phyloP scores from a whole-genome alignment of 192 early-diverging fungal species.

The Umbelopsis vinacea region DNA sequence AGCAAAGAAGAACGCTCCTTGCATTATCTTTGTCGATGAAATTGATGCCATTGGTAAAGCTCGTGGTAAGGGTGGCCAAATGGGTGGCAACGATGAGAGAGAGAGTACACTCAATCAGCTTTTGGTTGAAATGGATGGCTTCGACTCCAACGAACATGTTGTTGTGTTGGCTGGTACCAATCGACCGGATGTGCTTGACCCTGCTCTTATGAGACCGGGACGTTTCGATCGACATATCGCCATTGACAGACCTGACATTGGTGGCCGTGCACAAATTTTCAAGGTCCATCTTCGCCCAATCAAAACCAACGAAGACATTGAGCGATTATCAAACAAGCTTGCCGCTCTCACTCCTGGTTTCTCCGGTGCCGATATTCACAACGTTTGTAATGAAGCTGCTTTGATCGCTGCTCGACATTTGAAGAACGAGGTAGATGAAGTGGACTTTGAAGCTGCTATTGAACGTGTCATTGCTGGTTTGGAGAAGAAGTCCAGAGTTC shows the following conservation, averaged over 20 bases:
- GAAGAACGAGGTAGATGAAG: conserved; percentile 72
- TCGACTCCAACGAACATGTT: conserved; percentile 82
- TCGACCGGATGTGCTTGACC: conserved; percentile 92
- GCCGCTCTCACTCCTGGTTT: conserved; percentile 96
- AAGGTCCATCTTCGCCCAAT: conserved; percentile 92
- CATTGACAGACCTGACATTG: conserved; percentile 95
- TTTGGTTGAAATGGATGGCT: conserved; percentile 95
- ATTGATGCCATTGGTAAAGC: conserved; percentile 99
- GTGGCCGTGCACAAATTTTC: conserved; percentile 91
- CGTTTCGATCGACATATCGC: conserved; percentile 96
- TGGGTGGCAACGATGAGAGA: conserved; percentile 87
- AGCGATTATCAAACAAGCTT: conserved; percentile 79
- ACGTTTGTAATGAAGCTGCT: conserved; percentile 98
- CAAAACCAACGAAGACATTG: conserved; percentile 82
- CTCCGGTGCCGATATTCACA: conserved; percentile 95
- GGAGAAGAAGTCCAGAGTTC: conserved; percentile 94
- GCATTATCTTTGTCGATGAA: conserved; percentile 99
- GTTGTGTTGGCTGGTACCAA: conserved; percentile 98
- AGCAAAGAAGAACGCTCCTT: conserved; percentile 95
- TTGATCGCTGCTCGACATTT: conserved; percentile 88
- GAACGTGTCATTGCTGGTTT: conserved; percentile 96
- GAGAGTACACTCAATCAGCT: conserved; percentile 87
- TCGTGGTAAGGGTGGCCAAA: conserved; percentile 79
- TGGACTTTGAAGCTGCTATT: conserved; percentile 96
- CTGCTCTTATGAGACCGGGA: conserved; percentile 92